phyloP scores from a whole-genome alignment of 179 eudicot species.

The Beta macrorhiza region DNA sequence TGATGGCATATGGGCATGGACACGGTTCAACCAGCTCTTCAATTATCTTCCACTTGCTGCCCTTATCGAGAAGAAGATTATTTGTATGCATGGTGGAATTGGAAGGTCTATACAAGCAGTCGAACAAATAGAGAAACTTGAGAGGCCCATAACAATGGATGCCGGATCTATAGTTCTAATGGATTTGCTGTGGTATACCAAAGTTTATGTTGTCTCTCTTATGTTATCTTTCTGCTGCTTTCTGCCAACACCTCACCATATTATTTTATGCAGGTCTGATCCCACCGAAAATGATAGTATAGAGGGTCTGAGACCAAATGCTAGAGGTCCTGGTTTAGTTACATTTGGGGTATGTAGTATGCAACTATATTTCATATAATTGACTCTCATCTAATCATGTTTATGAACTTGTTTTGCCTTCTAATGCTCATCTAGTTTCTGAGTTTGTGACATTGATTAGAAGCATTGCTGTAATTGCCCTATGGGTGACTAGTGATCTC shows the following conservation, averaged over 20 bases:
- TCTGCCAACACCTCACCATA: conserved; percentile 10
- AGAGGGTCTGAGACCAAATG: conserved; percentile 95
- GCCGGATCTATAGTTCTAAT: conserved; percentile 86
- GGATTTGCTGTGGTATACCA: conserved; percentile 84
- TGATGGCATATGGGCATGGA: conserved; percentile 99
- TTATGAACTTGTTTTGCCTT: not conserved
- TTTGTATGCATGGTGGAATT: conserved; percentile 98
- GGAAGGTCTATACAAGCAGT: conserved; percentile 87
- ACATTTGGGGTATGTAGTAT: conserved; percentile 82
- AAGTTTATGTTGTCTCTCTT: conserved; percentile 6
- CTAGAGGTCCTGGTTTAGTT: conserved; percentile 93
- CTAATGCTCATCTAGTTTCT: not conserved
- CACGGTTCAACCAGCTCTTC: conserved; percentile 86
- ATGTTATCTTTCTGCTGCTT: conserved; percentile 17
- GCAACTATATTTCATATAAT: not conserved
- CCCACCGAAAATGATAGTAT: conserved; percentile 95
- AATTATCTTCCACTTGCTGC: conserved; percentile 95
- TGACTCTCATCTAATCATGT: not conserved
- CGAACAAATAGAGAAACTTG: conserved; percentile 90
- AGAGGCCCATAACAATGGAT: conserved; percentile 96
- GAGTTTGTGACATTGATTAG: too few species aligned
- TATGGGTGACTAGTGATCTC: too few species aligned
- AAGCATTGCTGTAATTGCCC: too few species aligned
- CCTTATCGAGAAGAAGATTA: conserved; percentile 86
- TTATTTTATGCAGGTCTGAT: conserved; percentile 69